Percentiles rank a stretch among this genome's conserved stretches.
Conservation (phyloP, 805 yeast species). For the Candida dajiaensis region DNA sequence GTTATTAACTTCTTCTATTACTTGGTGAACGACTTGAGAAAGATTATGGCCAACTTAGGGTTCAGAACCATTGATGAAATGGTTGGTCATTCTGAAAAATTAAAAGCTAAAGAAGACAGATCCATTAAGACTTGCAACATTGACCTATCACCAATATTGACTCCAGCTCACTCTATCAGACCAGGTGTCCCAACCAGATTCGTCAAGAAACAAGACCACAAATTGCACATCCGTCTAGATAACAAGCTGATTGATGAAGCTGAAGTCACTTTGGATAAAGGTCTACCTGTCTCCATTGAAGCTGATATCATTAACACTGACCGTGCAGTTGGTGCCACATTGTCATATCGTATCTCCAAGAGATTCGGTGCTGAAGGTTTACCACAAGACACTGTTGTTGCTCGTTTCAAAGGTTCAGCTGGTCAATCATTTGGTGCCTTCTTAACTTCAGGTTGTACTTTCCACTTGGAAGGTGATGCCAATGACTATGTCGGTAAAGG, state of each 20-base stretch:
- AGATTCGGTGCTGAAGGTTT: slow-evolving; percentile 88
- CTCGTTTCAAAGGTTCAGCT: slow-evolving; percentile 85
- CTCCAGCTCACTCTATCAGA: slow-evolving; percentile 94
- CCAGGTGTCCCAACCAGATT: slow-evolving; percentile 95
- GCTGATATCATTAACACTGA: slow-evolving; percentile 94
- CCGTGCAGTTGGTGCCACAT: slow-evolving; percentile 91
- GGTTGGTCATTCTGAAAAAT: slow-evolving; percentile 95
- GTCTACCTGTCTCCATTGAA: slow-evolving; percentile 92
- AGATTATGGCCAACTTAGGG: slow-evolving; percentile 91
- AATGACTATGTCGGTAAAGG: slow-evolving; percentile 98
- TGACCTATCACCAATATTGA: slow-evolving; percentile 87
- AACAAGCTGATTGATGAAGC: slow-evolving; percentile 95
- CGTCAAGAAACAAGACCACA: slow-evolving; percentile 90
- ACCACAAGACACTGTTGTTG: slow-evolving; percentile 95
- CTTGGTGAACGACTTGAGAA: slow-evolving; percentile 85
- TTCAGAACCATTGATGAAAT: slow-evolving; percentile 94
- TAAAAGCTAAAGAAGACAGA: slow-evolving; percentile 79
- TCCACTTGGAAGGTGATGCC: slow-evolving; percentile 95
- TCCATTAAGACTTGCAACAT: slow-evolving; percentile 87
- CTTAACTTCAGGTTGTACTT: slow-evolving; percentile 91
- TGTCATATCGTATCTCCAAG: slow-evolving; percentile 91
- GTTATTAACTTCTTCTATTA: slow-evolving; percentile 97
- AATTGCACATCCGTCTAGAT: slow-evolving; percentile 87
- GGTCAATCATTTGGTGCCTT: slow-evolving; percentile 99
- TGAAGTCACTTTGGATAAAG: slow-evolving; percentile 90